phyloP scores from a whole-genome alignment of 129 eudicot genomes.

The Pulicaria dysenterica region DNA sequence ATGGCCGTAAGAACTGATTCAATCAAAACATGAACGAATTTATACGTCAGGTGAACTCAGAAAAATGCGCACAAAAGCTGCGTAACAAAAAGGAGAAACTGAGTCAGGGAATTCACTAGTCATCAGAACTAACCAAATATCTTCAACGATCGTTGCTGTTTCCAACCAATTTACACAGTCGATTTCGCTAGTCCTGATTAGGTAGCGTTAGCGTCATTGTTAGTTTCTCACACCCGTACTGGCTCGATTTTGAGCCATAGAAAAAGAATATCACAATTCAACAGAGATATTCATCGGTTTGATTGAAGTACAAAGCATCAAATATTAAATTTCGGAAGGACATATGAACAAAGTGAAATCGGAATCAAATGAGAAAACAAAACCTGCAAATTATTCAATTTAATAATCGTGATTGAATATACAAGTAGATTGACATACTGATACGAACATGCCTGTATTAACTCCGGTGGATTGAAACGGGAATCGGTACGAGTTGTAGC shows the following conservation, averaged over 20 bases:
- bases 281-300: background rate
- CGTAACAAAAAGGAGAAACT: background rate
- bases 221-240: background rate
- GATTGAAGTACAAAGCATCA: slow-evolving; percentile 12
- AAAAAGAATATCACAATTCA: slow-evolving; percentile 12
- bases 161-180: background rate
- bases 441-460: slow-evolving; percentile 7
- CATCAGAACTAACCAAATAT: background rate
- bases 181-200: background rate
- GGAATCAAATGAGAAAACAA: slow-evolving; percentile 19
- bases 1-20: slow-evolving; percentile 18
- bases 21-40: background rate
- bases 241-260: background rate
- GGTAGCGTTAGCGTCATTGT: background rate
- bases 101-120: background rate
- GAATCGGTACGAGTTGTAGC: slow-evolving; percentile 3
- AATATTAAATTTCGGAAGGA: background rate
- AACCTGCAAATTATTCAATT: slow-evolving; percentile 8
- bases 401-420: background rate
- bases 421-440: background rate
- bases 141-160: slow-evolving; percentile 1
- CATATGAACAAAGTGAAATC: background rate
- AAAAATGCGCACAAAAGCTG: background rate
- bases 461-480: slow-evolving; percentile 11
- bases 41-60: background rate